Conservation (phyloP, 768 basidiomycete genomes). For the Kwoniella sp. region DNA sequence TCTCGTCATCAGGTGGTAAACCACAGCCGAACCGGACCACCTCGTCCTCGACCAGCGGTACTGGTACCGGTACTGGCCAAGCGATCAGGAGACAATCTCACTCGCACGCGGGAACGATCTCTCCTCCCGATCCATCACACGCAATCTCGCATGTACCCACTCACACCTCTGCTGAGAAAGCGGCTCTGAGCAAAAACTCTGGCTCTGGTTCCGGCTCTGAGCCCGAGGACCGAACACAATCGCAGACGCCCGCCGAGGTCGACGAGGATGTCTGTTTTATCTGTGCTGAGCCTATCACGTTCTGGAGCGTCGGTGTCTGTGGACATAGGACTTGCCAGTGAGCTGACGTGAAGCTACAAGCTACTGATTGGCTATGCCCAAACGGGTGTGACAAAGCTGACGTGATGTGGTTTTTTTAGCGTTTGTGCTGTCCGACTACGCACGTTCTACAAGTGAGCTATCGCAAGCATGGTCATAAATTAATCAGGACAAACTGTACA, state of each 20-base stretch:
- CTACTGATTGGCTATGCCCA: background rate
- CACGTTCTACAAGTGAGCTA: slow-evolving; percentile 77
- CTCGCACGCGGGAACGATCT: slow-evolving; percentile 7
- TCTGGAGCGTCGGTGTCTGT: slow-evolving; percentile 83
- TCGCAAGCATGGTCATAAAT: background rate
- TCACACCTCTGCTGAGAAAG: slow-evolving; percentile 27
- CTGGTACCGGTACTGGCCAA: background rate
- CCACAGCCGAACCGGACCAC: background rate
- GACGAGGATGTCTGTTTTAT: slow-evolving; percentile 70
- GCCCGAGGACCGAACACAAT: no score
- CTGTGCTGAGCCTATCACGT: slow-evolving; percentile 91
- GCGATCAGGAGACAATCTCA: slow-evolving; percentile 16
- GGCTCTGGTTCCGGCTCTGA: background rate
- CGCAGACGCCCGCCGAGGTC: slow-evolving; percentile 26
- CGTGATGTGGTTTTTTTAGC: slow-evolving; percentile 31
- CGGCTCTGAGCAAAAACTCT: background rate
- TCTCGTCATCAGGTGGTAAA: slow-evolving; percentile 9
- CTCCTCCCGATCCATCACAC: slow-evolving; percentile 27
- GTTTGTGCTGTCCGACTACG: slow-evolving; percentile 84
- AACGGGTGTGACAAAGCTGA: slow-evolving; percentile 7
- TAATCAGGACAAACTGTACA: no score
- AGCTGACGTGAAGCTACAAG: slow-evolving; percentile 12
- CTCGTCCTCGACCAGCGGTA: slow-evolving; percentile 1
- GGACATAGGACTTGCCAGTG: slow-evolving; percentile 90
- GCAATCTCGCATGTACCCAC: slow-evolving; percentile 29